A percentile compares a stretch with the other conserved stretches of the same genome.
Conservation (phyloP, 306 rosid species). For the Prinsepia uniflora region DNA sequence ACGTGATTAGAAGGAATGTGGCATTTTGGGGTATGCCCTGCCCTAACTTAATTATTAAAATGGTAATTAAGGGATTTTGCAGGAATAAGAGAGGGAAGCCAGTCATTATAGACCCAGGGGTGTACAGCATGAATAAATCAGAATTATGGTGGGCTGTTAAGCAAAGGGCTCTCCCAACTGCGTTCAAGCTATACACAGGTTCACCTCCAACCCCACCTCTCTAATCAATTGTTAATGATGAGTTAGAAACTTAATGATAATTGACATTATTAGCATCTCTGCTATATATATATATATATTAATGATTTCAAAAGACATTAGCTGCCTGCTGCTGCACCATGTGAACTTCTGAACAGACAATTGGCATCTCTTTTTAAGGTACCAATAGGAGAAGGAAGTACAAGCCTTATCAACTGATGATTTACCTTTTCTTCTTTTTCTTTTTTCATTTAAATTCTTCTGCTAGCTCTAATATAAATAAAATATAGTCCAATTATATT, state of each 20-base stretch:
- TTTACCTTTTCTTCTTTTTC: neutral
- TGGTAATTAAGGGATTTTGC: slow-evolving; percentile 1
- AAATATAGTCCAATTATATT: no score
- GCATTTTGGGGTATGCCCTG: no score
- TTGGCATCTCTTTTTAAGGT: neutral
- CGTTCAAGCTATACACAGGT: slow-evolving; percentile 97
- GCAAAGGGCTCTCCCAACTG: slow-evolving; percentile 72
- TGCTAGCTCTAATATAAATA: no score
- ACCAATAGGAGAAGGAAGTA: slow-evolving; percentile 4
- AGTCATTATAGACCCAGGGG: slow-evolving; percentile 76
- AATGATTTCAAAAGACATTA: neutral
- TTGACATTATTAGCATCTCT: no score
- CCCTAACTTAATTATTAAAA: no score
- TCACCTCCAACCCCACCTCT: slow-evolving; percentile 8
- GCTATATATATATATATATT: no score
- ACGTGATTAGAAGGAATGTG: no score
- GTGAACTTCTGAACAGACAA: slow-evolving; percentile 28
- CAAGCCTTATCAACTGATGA: slow-evolving; percentile 22
- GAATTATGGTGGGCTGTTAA: slow-evolving; percentile 87
- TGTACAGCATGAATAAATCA: slow-evolving; percentile 71
- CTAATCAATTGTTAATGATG: neutral
- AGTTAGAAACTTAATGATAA: no score
- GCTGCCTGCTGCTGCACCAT: no score
- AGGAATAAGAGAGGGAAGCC: slow-evolving; percentile 94
- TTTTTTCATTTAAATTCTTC: neutral